A percentile compares a stretch with the other conserved stretches of the same genome.
Evolutionary conservation across 768 basidiomycete genomes (phyloP).

Genomic region (Suillus subaureus): DNA sequence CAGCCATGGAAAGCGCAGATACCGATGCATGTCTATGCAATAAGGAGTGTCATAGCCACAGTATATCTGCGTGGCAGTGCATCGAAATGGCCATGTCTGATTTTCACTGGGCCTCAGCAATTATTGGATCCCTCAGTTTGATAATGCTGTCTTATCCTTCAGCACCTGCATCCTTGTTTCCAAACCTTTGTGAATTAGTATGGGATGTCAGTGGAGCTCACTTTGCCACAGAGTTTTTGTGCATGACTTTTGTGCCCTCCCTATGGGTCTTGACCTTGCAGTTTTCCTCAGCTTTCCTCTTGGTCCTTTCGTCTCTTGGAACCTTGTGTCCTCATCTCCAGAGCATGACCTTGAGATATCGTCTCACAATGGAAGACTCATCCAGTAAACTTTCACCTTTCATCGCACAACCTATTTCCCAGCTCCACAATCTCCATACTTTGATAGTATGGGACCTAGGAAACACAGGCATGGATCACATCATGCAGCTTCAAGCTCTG

Average conservation of each 20-base stretch:
- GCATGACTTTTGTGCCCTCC: slow-evolving; percentile 24
- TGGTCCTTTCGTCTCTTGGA: not conserved
- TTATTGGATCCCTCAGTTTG: slow-evolving; percentile 3
- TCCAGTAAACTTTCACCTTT: not conserved
- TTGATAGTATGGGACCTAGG: not conserved
- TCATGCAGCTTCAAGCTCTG: slow-evolving; percentile 1
- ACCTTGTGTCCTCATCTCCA: not conserved
- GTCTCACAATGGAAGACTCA: not conserved
- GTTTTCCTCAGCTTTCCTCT: not conserved
- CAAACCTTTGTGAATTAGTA: slow-evolving; percentile 20
- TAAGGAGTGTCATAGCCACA: too few relatives aligned
- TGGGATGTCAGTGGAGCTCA: slow-evolving; percentile 26
- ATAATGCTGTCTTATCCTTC: slow-evolving; percentile 20
- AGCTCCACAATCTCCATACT: not conserved
- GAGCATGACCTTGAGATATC: not conserved
- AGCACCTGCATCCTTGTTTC: slow-evolving; percentile 18
- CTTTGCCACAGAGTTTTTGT: slow-evolving; percentile 23
- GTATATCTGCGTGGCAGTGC: too few relatives aligned
- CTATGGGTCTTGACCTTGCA: not conserved
- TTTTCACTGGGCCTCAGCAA: not conserved
- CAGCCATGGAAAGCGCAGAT: too few relatives aligned
- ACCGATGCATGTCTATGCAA: too few relatives aligned
- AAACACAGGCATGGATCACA: not conserved
- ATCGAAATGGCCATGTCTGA: too few relatives aligned
- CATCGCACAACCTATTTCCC: not conserved